A percentile compares a stretch with the other conserved stretches of the same genome.
These are phyloP conservation scores for Helenozyma rhizophorensis DNA, from an alignment of 805 yeast species.

Conservation along the genomic window DNA sequence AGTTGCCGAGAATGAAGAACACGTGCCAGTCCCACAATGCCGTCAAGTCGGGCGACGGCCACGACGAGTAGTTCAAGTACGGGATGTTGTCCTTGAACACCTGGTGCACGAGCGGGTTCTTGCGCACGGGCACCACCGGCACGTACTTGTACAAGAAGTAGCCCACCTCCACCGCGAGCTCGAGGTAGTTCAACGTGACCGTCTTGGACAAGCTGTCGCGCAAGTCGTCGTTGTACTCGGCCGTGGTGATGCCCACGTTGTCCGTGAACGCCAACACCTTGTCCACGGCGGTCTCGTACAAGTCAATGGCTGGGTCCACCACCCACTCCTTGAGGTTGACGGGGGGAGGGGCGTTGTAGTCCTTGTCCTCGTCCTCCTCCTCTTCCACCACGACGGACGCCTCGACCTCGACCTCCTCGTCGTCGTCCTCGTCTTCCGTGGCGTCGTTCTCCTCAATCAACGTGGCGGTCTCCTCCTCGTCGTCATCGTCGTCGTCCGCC, in stretches of 20 bases:
- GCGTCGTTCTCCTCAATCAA: constrained; percentile 30
- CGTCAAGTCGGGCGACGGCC: constrained; percentile 34
- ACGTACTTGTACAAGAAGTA: constrained; percentile 31
- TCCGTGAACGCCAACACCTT: constrained; percentile 31
- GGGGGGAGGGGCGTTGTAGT: constrained; percentile 37
- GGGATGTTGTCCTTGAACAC: constrained; percentile 30
- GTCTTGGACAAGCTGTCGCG: constrained; percentile 37
- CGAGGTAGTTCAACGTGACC: constrained; percentile 33
- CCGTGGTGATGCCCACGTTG: constrained; percentile 29
- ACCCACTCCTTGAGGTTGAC: constrained; percentile 33
- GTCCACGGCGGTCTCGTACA: constrained; percentile 21
- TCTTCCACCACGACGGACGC: constrained; percentile 20
- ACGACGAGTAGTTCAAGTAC: constrained; percentile 15
- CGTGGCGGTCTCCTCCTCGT: constrained; percentile 30
- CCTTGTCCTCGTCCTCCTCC: constrained; percentile 29
- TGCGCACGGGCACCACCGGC: constrained; percentile 32
- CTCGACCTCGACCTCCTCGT: constrained; percentile 18
- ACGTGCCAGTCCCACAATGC: constrained; percentile 26
- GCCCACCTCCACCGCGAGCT: constrained; percentile 24
- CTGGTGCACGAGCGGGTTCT: constrained; percentile 34
- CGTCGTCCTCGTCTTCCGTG: constrained; percentile 15
- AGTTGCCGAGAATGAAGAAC: constrained; percentile 29
- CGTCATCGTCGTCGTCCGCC: constrained; percentile 20
- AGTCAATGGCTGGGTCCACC: constrained; percentile 34
- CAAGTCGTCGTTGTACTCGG: constrained; percentile 32